Conservation (phyloP, 1,139 yeast species). For the Candida albicans region DNA sequence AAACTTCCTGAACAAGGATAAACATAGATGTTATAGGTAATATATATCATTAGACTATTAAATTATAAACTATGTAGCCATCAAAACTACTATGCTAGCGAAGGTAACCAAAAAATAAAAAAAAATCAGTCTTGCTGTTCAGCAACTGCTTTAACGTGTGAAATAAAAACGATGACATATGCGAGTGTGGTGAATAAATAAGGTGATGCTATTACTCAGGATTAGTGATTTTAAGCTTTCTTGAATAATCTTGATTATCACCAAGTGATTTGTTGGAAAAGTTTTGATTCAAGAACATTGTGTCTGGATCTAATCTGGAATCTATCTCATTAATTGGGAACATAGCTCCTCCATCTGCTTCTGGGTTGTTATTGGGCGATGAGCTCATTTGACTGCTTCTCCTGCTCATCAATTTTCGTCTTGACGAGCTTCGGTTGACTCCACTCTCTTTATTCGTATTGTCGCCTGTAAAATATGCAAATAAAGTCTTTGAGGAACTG, state of each 20-base stretch:
- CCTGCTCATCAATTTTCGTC: constrained; percentile 29
- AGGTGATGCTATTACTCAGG: constrained; percentile 35
- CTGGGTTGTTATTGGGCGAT: constrained; percentile 3
- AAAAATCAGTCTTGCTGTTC: no score
- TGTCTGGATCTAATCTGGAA: constrained; percentile 66
- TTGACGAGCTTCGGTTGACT: constrained; percentile 32
- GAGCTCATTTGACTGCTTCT: constrained; percentile 10
- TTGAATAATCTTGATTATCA: constrained; percentile 72
- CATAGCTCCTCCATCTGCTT: constrained; percentile 19
- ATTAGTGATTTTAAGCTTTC: constrained; percentile 70
- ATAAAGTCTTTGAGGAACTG: constrained; percentile 35
- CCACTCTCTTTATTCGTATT: constrained; percentile 21
- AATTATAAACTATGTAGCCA: no score
- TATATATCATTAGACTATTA: not conserved
- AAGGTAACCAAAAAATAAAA: no score
- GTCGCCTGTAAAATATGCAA: constrained; percentile 29
- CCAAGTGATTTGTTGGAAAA: constrained; percentile 64
- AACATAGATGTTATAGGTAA: not conserved
- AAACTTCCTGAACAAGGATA: constrained; percentile 5
- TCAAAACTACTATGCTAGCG: no score
- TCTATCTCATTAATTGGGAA: constrained; percentile 59
- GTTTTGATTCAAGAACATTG: constrained; percentile 58
- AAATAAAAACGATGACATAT: not conserved
- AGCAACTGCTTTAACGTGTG: not conserved
- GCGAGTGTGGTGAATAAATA: not conserved